Conservation (phyloP, 2,329 filamentous ascomycete species). For the Lecanicillium sp. region DNA sequence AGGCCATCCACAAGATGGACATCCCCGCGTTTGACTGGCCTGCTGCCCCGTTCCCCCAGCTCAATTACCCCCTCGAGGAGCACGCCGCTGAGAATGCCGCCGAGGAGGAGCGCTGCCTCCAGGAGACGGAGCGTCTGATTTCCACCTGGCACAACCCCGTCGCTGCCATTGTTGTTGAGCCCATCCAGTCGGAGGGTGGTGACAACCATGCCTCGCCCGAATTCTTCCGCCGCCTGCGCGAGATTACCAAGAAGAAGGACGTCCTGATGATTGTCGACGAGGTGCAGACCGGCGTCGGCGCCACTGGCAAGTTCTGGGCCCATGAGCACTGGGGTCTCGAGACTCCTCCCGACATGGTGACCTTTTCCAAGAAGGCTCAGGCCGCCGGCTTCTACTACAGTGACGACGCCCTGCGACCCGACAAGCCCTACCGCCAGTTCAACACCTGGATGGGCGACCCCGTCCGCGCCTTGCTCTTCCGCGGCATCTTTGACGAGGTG, state of each 20-base stretch:
- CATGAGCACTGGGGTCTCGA: slow-evolving; percentile 87
- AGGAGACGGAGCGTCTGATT: slow-evolving; percentile 77
- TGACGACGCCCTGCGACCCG: slow-evolving; percentile 70
- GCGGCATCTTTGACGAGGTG: slow-evolving; percentile 77
- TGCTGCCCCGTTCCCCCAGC: slow-evolving; percentile 73
- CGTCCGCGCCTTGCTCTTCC: slow-evolving; percentile 75
- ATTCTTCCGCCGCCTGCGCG: slow-evolving; percentile 81
- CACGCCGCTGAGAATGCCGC: slow-evolving; percentile 70
- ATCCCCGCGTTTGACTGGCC: slow-evolving; percentile 96
- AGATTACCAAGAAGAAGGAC: slow-evolving; percentile 66
- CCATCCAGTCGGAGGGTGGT: slow-evolving; percentile 87
- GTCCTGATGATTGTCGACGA: slow-evolving; percentile 88
- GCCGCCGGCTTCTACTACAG: slow-evolving; percentile 89
- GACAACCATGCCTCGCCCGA: slow-evolving; percentile 86
- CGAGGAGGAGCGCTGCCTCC: slow-evolving; percentile 72
- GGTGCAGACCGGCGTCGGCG: slow-evolving; percentile 88
- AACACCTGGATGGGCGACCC: slow-evolving; percentile 98
- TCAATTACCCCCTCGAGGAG: slow-evolving; percentile 81
- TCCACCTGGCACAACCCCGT: slow-evolving; percentile 70
- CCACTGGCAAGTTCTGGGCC: slow-evolving; percentile 92
- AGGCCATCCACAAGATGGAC: slow-evolving; percentile 91
- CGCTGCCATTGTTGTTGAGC: slow-evolving; percentile 78
- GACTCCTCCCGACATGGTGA: slow-evolving; percentile 83
- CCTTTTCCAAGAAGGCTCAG: slow-evolving; percentile 93
- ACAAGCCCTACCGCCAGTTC: slow-evolving; percentile 92